Percentiles rank a stretch among this genome's conserved stretches.
These are phyloP conservation scores for Phytopythium sindhum DNA, from an alignment of 352 stramenopile species.

Conservation along the genomic window DNA sequence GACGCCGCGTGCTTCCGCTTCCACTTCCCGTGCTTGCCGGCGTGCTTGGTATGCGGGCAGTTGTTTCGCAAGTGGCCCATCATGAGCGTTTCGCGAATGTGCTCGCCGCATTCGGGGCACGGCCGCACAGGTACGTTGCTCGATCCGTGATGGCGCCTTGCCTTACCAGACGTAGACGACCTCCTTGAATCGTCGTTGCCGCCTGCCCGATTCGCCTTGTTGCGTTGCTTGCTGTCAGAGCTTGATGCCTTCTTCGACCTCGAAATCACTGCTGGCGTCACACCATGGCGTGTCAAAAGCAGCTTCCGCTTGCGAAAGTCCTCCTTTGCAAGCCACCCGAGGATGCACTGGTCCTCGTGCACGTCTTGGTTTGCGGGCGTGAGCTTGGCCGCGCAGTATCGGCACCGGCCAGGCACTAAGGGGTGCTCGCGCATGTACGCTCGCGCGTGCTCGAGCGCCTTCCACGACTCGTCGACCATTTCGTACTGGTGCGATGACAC, in stretches of 20 bases:
- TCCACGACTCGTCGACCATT: constrained; percentile 69
- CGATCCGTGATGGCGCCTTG: constrained; percentile 30
- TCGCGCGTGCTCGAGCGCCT: constrained; percentile 18
- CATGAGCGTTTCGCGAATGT: constrained; percentile 59
- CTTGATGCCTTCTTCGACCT: constrained; percentile 28
- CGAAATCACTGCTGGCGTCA: constrained; percentile 34
- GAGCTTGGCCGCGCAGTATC: constrained; percentile 54
- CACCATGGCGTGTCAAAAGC: constrained; percentile 29
- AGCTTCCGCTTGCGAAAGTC: constrained; percentile 35
- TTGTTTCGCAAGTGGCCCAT: constrained; percentile 64
- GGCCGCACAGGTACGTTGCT: constrained; percentile 23
- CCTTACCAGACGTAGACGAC: constrained; percentile 21
- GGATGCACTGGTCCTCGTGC: constrained; percentile 63
- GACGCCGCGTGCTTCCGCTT: constrained; percentile 38
- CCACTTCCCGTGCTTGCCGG: constrained; percentile 30
- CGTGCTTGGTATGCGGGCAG: constrained; percentile 33
- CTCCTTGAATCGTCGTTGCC: background rate
- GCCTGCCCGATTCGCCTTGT: background rate
- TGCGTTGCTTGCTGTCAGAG: constrained; percentile 11
- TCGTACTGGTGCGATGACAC: constrained; percentile 55
- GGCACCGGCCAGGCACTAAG: constrained; percentile 37
- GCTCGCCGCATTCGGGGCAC: constrained; percentile 68
- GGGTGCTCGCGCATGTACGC: constrained; percentile 27
- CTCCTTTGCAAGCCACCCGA: constrained; percentile 51
- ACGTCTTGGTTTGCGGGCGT: constrained; percentile 26